Conservation (phyloP, 495 filamentous ascomycete genomes). For the Trichoderma gamsii region DNA sequence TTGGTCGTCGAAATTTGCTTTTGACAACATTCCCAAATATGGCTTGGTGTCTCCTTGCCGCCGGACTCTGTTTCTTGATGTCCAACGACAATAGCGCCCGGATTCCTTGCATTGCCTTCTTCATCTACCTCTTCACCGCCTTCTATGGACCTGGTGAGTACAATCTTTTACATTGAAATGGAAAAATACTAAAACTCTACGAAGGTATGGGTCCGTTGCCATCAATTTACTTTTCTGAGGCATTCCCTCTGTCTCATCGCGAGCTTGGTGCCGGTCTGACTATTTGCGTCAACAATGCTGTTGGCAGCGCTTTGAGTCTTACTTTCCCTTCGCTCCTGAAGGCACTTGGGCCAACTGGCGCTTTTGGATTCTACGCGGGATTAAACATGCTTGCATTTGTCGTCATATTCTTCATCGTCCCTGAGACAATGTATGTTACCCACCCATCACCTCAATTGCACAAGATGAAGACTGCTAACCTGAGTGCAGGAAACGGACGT, state of each 20-base stretch:
- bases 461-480: slow-evolving; percentile 38
- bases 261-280: slow-evolving; percentile 42
- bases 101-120: slow-evolving; percentile 44
- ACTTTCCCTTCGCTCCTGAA: slow-evolving; percentile 48
- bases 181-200: not conserved
- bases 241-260: slow-evolving; percentile 50
- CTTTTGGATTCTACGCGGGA: slow-evolving; percentile 55
- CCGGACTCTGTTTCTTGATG: slow-evolving; percentile 50
- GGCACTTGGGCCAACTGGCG: slow-evolving; percentile 49
- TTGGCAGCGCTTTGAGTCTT: slow-evolving; percentile 47
- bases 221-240: slow-evolving; percentile 54
- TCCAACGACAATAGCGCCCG: slow-evolving; percentile 25
- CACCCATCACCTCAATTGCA: slow-evolving; percentile 20
- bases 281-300: slow-evolving; percentile 43
- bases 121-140: slow-evolving; percentile 47
- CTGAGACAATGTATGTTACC: slow-evolving; percentile 47
- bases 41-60: slow-evolving; percentile 44
- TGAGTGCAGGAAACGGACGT: slow-evolving; percentile 34
- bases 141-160: slow-evolving; percentile 50
- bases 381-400: slow-evolving; percentile 54
- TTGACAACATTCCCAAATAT: slow-evolving; percentile 53
- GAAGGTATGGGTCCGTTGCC: slow-evolving; percentile 43
- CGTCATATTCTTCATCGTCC: slow-evolving; percentile 50
- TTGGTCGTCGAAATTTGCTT: slow-evolving; percentile 48
- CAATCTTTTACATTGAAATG: not conserved